phyloP scores from a whole-genome alignment of 83 land plant genomes.

The Isoetes engelmannii region DNA sequence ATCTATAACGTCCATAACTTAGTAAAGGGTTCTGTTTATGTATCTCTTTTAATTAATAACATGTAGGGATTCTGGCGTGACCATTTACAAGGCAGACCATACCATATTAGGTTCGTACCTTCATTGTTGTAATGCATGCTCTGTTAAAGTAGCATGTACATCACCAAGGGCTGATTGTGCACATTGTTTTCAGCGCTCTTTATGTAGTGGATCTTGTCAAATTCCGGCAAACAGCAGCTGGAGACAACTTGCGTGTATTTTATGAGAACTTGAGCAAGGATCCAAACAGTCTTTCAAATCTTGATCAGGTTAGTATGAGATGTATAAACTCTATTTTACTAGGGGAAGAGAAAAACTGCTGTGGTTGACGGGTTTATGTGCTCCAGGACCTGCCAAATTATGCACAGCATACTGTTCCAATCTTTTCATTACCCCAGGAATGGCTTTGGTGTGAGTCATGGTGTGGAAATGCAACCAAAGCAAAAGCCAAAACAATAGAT shows the following conservation, averaged over 20 bases:
- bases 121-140: neutral
- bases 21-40: neutral
- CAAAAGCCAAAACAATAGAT: slow-evolving; percentile 91
- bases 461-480: slow-evolving; percentile 98
- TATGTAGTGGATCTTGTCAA: slow-evolving; percentile 91
- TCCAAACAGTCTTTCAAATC: slow-evolving; percentile 91
- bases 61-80: slow-evolving; percentile 96
- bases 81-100: slow-evolving; percentile 83
- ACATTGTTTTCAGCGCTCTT: slow-evolving; percentile 58
- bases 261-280: slow-evolving; percentile 97
- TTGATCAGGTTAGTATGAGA: slow-evolving; percentile 66
- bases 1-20: neutral
- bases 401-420: slow-evolving; percentile 95
- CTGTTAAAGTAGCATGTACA: too few species aligned
- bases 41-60: neutral
- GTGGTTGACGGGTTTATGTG: neutral
- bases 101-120: slow-evolving; percentile 72
- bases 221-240: slow-evolving; percentile 93
- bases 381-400: slow-evolving; percentile 96
- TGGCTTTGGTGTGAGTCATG: slow-evolving; percentile 99
- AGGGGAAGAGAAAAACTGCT: neutral
- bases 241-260: slow-evolving; percentile 82
- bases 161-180: neutral
- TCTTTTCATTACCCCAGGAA: slow-evolving; percentile 92
- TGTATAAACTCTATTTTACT: neutral